These are phyloP conservation scores for Talaromyces ruber DNA, from an alignment of 495 filamentous ascomycete species.

Conservation along the genomic window DNA sequence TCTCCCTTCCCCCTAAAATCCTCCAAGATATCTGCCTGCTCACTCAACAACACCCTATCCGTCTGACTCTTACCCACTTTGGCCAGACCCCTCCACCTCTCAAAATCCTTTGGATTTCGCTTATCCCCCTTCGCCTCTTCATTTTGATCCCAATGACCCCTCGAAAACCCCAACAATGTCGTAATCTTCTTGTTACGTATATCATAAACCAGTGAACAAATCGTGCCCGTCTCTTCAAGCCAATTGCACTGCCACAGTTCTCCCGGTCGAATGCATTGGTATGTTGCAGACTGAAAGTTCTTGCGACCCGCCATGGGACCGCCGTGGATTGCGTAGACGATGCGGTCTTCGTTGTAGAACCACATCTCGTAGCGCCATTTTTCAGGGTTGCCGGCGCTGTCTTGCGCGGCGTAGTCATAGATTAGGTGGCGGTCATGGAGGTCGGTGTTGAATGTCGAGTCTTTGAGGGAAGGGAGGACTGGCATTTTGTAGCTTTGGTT, in stretches of 20 bases:
- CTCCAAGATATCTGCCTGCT: conserved; percentile 30
- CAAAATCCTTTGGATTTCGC: background rate
- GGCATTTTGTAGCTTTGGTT: background rate
- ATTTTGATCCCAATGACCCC: background rate
- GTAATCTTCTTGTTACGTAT: background rate
- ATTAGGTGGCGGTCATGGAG: conserved; percentile 21
- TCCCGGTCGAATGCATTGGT: conserved; percentile 19
- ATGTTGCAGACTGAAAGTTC: conserved; percentile 28
- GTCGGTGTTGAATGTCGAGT: background rate
- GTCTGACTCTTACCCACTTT: conserved; percentile 21
- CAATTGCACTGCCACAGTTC: background rate
- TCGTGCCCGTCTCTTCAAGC: background rate
- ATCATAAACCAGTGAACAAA: background rate
- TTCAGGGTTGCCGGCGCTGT: conserved; percentile 20
- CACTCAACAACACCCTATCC: conserved; percentile 26
- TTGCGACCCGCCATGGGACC: conserved; percentile 30
- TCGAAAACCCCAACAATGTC: background rate
- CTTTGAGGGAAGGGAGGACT: background rate
- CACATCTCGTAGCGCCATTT: conserved; percentile 39
- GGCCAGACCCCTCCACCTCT: conserved; percentile 16
- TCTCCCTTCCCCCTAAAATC: conserved; percentile 25
- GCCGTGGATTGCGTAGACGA: conserved; percentile 34
- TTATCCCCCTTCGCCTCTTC: background rate
- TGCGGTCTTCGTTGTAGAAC: conserved; percentile 31
- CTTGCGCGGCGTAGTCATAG: conserved; percentile 29